Percentiles rank a stretch among this genome's conserved stretches.
phyloP scores from a whole-genome alignment of 148 eudicot genomes.

The Amaranthus hypochondriacus region DNA sequence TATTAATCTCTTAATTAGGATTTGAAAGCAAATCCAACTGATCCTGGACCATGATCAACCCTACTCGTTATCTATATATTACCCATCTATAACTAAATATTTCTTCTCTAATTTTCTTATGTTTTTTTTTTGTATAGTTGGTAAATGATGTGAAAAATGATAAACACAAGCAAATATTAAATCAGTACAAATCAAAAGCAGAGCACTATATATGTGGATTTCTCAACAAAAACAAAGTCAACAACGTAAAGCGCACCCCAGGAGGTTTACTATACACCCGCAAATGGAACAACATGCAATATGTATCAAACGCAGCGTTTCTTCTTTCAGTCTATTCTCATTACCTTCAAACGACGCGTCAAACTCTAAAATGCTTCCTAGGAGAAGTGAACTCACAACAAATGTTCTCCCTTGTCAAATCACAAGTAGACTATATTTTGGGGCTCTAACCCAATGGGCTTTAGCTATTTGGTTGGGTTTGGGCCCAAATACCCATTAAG shows the following conservation, averaged over 20 bases:
- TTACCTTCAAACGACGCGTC: constrained; percentile 9
- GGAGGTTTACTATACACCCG: constrained; percentile 24
- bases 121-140: constrained; percentile 8
- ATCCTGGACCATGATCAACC: no score
- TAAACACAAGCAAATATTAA: neutral
- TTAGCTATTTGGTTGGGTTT: constrained; percentile 26
- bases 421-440: constrained; percentile 23
- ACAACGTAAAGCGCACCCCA: constrained; percentile 12
- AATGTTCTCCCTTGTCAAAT: constrained; percentile 1
- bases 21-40: no score
- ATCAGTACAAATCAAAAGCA: constrained; percentile 18
- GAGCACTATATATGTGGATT: constrained; percentile 24
- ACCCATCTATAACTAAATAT: no score
- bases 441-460: constrained; percentile 27
- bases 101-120: neutral
- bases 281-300: constrained; percentile 26
- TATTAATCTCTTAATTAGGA: no score
- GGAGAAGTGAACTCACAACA: constrained; percentile 12
- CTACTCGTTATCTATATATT: no score
- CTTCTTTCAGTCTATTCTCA: constrained; percentile 16
- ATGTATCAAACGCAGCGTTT: constrained; percentile 22
- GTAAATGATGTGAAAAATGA: neutral
- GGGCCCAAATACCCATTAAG: constrained; percentile 23
- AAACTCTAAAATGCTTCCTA: constrained; percentile 2
- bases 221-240: constrained; percentile 16